Evolutionary conservation across 306 rosid species (phyloP).

Genomic region (Ziziphus jujuba): DNA sequence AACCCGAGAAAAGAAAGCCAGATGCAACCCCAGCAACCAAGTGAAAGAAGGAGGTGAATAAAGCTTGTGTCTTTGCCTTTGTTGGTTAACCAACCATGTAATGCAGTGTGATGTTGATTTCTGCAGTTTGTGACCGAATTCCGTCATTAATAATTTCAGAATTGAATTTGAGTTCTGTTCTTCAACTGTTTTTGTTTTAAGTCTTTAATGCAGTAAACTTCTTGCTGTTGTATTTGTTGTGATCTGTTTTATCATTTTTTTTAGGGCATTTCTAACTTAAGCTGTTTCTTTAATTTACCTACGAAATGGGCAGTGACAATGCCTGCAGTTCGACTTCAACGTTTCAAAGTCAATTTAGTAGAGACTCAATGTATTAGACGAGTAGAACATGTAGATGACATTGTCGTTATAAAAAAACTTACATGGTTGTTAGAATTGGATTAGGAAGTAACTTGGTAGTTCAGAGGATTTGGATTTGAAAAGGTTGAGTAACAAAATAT

Average conservation of each 20-base stretch:
- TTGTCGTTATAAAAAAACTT: no score
- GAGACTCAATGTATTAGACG: not conserved
- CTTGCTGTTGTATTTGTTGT: not conserved
- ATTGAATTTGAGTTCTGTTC: conserved; percentile 15
- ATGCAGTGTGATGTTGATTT: conserved; percentile 1
- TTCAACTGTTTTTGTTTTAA: not conserved
- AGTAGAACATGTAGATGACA: no score
- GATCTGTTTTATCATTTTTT: not conserved
- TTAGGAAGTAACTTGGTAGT: no score
- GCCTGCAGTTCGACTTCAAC: not conserved
- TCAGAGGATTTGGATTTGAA: no score
- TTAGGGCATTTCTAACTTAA: not conserved
- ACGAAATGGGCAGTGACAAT: not conserved
- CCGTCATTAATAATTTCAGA: conserved; percentile 17
- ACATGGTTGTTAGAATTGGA: no score
- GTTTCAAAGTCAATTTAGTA: not conserved
- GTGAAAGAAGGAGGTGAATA: conserved; percentile 21
- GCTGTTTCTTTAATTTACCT: not conserved
- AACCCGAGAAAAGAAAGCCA: conserved; percentile 35
- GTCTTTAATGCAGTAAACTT: not conserved
- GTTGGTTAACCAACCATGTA: not conserved
- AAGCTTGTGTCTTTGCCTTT: not conserved
- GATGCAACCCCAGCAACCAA: conserved; percentile 28
- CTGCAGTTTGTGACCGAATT: conserved; percentile 5
- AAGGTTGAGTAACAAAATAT: no score